phyloP scores from a whole-genome alignment of 257 asterid species.

The Solanum pinnatisectum region DNA sequence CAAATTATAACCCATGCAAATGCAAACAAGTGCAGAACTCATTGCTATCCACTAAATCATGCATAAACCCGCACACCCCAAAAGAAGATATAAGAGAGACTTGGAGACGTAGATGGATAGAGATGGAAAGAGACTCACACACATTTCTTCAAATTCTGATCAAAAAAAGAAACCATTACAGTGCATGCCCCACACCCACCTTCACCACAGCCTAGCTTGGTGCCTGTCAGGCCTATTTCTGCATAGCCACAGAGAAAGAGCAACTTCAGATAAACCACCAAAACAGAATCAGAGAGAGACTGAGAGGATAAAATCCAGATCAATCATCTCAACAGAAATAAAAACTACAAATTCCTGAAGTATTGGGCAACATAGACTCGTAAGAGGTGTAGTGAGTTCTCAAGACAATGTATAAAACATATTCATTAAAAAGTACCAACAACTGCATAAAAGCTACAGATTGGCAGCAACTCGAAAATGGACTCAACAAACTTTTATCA shows the following conservation, averaged over 20 bases:
- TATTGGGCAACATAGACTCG: background rate
- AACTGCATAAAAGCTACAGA: background rate
- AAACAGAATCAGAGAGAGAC: background rate
- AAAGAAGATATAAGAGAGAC: background rate
- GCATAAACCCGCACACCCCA: background rate
- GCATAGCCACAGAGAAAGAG: constrained; percentile 7
- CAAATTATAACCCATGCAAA: background rate
- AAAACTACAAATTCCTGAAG: background rate
- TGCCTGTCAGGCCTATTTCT: constrained; percentile 88
- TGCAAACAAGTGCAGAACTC: background rate
- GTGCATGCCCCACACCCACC: constrained; percentile 99
- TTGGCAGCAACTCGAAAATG: background rate
- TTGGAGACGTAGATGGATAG: background rate
- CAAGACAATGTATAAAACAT: background rate
- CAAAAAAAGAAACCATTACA: constrained; percentile 86
- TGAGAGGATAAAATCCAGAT: background rate
- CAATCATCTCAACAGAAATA: background rate
- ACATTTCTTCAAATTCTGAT: constrained; percentile 60
- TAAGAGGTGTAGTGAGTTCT: background rate
- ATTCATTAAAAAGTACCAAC: background rate
- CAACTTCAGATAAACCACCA: constrained; percentile 1
- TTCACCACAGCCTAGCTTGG: constrained; percentile 98
- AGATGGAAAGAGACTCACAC: constrained; percentile 62
- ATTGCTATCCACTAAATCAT: background rate
- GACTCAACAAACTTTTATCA: background rate